phyloP scores from a whole-genome alignment of 108 stramenopile genomes.

The Chaetoceros muelleri region DNA sequence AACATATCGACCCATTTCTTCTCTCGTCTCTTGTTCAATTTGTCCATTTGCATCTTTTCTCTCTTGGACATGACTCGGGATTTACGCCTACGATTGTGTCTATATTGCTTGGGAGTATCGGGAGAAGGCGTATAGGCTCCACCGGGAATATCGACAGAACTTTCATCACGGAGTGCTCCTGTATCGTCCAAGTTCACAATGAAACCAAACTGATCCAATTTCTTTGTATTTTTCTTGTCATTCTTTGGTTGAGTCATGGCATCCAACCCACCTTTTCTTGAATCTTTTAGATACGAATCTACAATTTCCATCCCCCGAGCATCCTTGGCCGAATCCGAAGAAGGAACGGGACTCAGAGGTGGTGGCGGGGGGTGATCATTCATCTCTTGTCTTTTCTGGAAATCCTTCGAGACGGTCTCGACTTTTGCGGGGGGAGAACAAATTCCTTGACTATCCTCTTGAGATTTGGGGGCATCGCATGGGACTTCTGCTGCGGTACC shows the following conservation, averaged over 20 bases:
- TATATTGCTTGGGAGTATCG: not conserved
- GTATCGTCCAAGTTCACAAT: constrained; percentile 36
- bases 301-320: not conserved
- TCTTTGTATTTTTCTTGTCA: constrained; percentile 24
- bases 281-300: not conserved
- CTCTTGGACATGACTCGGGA: not conserved
- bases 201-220: constrained; percentile 53
- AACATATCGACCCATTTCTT: constrained; percentile 47
- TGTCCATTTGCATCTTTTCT: not conserved
- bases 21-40: constrained; percentile 20
- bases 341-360: too few relatives aligned
- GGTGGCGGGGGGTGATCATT: too few relatives aligned
- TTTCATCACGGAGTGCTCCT: constrained; percentile 8
- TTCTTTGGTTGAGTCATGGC: too few relatives aligned
- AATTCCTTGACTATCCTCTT: too few relatives aligned
- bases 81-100: constrained; percentile 5
- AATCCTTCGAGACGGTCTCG: too few relatives aligned
- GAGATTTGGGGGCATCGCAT: too few relatives aligned
- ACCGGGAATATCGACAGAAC: not conserved
- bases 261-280: not conserved
- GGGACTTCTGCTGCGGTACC: too few relatives aligned
- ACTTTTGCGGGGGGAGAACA: too few relatives aligned
- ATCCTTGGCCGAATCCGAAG: not conserved
- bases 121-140: not conserved
- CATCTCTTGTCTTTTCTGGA: too few relatives aligned